Percentiles rank a stretch among this genome's conserved stretches.
Evolutionary conservation across 768 basidiomycete genomes (phyloP).

Genomic region (Tulasnella sp.): DNA sequence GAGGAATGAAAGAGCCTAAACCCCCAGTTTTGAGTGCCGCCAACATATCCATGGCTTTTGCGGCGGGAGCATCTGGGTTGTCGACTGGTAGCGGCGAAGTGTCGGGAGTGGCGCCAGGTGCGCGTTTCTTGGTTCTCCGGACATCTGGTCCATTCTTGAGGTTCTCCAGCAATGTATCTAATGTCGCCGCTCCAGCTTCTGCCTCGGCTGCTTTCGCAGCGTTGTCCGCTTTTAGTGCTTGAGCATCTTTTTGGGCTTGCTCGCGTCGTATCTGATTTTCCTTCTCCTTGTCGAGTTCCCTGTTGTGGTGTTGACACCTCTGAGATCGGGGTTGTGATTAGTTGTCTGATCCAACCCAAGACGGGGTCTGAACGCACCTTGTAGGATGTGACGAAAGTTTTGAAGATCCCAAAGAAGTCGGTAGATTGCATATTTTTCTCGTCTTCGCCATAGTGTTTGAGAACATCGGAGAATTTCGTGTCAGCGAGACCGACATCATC

Average conservation of each 20-base stretch:
- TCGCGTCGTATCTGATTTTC: slow-evolving; percentile 68
- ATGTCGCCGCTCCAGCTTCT: slow-evolving; percentile 57
- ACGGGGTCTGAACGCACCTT: slow-evolving; percentile 53
- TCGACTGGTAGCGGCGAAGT: slow-evolving; percentile 41
- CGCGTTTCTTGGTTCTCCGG: slow-evolving; percentile 27
- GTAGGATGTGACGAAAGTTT: slow-evolving; percentile 95
- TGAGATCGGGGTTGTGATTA: slow-evolving; percentile 42
- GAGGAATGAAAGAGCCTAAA: slow-evolving; percentile 48
- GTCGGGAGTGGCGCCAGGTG: slow-evolving; percentile 43
- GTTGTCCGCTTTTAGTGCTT: slow-evolving; percentile 53
- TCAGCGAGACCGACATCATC: slow-evolving; percentile 90
- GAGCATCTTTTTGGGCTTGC: slow-evolving; percentile 66
- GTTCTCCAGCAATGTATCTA: slow-evolving; percentile 73
- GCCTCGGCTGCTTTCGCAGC: slow-evolving; percentile 45
- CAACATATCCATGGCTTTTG: slow-evolving; percentile 74
- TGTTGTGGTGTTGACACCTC: slow-evolving; percentile 90
- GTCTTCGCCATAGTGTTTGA: slow-evolving; percentile 93
- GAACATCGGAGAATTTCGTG: slow-evolving; percentile 77
- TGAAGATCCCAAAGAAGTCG: slow-evolving; percentile 97
- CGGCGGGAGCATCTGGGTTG: slow-evolving; percentile 51
- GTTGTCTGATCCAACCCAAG: neutral
- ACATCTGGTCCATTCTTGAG: slow-evolving; percentile 70
- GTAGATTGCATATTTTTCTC: slow-evolving; percentile 81
- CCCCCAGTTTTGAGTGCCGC: slow-evolving; percentile 73
- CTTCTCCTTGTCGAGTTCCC: slow-evolving; percentile 71